phyloP scores from a whole-genome alignment of 306 rosid genomes.

The Geum urbanum region DNA sequence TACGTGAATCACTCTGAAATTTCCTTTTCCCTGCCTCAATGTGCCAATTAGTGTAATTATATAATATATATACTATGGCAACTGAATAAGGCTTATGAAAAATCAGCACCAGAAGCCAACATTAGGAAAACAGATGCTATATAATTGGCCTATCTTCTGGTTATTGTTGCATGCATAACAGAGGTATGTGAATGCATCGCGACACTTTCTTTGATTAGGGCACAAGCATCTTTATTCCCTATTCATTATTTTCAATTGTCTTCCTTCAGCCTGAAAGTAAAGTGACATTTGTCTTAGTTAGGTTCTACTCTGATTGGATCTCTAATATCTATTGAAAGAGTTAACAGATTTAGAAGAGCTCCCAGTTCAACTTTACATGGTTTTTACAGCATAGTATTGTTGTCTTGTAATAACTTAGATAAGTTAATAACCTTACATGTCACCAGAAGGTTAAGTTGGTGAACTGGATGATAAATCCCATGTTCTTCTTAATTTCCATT shows the following conservation, averaged over 20 bases:
- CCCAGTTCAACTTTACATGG: neutral
- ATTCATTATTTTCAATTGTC: slow-evolving; percentile 30
- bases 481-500: too few relatives aligned
- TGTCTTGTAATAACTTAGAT: neutral
- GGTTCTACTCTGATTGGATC: neutral
- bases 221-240: slow-evolving; percentile 1
- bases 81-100: neutral
- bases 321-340: neutral
- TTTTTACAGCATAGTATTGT: neutral
- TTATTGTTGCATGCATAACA: slow-evolving; percentile 45
- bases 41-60: too few relatives aligned
- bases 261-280: slow-evolving; percentile 30
- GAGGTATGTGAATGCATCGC: slow-evolving; percentile 48
- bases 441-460: slow-evolving; percentile 42
- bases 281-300: neutral
- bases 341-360: neutral
- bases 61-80: too few relatives aligned
- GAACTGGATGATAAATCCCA: neutral
- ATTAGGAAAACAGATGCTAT: slow-evolving; percentile 22
- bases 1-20: too few relatives aligned
- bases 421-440: slow-evolving; percentile 37
- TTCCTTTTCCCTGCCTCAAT: too few relatives aligned
- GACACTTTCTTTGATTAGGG: slow-evolving; percentile 27
- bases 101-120: neutral
- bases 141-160: slow-evolving; percentile 19